Percentiles rank a stretch among this genome's conserved stretches.
Evolutionary conservation across 1,284 basidiomycete species (phyloP).

Genomic region (Tilletia walkeri): DNA sequence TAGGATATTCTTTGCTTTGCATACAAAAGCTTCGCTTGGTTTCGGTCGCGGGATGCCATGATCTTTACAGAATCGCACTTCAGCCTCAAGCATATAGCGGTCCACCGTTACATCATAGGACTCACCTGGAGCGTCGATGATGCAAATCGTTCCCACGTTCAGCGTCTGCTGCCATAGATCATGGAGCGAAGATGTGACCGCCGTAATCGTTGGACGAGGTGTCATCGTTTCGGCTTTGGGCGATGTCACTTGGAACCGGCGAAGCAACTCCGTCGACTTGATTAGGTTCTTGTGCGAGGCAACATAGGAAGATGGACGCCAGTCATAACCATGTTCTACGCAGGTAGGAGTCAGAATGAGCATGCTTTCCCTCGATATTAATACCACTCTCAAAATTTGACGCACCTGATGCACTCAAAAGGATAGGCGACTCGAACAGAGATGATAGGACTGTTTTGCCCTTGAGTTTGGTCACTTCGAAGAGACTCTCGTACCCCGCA

Average conservation of each 20-base stretch:
- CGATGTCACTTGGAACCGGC: not conserved
- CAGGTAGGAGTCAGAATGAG: no score
- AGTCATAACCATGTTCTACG: no score
- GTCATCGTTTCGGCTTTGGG: not conserved
- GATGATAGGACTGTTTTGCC: not conserved
- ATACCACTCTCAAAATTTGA: not conserved
- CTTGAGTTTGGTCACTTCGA: no score
- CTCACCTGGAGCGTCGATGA: not conserved
- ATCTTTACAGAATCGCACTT: not conserved
- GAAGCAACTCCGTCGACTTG: not conserved
- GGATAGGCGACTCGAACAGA: not conserved
- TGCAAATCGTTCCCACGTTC: not conserved
- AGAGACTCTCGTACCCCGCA: no score
- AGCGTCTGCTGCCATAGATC: not conserved
- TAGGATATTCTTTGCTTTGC: not conserved
- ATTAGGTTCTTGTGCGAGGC: not conserved
- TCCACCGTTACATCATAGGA: no score
- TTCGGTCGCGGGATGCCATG: not conserved
- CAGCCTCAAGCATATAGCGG: not conserved
- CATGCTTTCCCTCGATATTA: no score
- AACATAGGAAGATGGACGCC: not conserved
- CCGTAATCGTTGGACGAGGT: not conserved
- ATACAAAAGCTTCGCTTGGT: not conserved
- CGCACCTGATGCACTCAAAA: not conserved
- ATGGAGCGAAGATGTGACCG: not conserved